Percentiles rank a stretch among this genome's conserved stretches.
phyloP scores from a whole-genome alignment of 495 filamentous ascomycete species.

The Clavariopsis aquatica region DNA sequence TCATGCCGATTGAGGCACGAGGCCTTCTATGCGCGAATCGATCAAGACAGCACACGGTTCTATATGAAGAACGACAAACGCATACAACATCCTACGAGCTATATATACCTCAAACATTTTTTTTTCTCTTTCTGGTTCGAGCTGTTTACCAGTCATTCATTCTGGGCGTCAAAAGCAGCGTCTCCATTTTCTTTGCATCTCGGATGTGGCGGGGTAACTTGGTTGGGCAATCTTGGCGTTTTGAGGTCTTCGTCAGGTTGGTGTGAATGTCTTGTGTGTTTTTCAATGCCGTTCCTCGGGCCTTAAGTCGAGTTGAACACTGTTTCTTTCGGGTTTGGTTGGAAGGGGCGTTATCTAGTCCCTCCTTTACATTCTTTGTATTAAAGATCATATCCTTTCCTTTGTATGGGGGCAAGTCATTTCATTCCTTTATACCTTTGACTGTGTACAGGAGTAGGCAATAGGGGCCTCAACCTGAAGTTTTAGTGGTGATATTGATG shows the following conservation, averaged over 20 bases:
- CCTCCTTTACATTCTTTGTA: constrained; percentile 22
- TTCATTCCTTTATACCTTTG: constrained; percentile 1
- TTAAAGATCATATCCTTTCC: constrained; percentile 6
- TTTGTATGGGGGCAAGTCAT: constrained; percentile 15
- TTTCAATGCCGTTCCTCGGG: background rate
- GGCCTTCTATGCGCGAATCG: background rate
- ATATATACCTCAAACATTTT: constrained; percentile 12
- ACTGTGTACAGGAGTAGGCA: background rate
- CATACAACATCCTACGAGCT: constrained; percentile 7
- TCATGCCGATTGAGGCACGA: constrained; percentile 3
- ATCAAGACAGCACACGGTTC: constrained; percentile 17
- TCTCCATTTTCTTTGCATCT: constrained; percentile 1
- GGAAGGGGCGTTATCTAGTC: background rate
- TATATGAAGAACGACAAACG: constrained; percentile 12
- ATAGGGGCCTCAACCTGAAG: background rate
- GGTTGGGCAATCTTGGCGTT: background rate
- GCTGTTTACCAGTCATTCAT: constrained; percentile 27
- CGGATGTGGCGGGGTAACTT: constrained; percentile 1
- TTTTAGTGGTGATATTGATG: background rate
- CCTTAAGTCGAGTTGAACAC: background rate
- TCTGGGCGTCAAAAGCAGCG: constrained; percentile 20
- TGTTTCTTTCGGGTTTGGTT: background rate
- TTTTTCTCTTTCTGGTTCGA: constrained; percentile 13
- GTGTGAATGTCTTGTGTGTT: background rate
- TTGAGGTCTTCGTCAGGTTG: background rate